phyloP scores from a whole-genome alignment of 768 basidiomycete genomes.

The Mycena alexandri region DNA sequence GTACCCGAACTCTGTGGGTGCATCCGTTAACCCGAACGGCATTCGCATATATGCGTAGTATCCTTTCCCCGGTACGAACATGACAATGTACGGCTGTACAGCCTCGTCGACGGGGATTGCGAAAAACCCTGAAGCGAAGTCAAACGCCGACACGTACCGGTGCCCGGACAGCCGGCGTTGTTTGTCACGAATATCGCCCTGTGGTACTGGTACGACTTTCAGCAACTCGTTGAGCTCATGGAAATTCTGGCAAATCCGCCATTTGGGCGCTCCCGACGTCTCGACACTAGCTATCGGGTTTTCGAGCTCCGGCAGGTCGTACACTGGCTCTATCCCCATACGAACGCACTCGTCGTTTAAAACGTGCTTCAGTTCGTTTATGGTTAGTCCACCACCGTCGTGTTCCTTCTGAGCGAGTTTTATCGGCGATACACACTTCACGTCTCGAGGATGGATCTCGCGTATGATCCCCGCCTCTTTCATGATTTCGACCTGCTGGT shows the following conservation, averaged over 20 bases:
- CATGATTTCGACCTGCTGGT: constrained; percentile 51
- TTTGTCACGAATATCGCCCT: constrained; percentile 55
- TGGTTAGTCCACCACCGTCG: constrained; percentile 42
- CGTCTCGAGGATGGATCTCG: constrained; percentile 43
- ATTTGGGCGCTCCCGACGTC: too few species aligned
- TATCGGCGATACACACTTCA: constrained; percentile 51
- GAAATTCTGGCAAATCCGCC: too few species aligned
- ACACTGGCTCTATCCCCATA: constrained; percentile 50
- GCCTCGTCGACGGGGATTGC: constrained; percentile 37
- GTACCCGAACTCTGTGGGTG: constrained; percentile 50
- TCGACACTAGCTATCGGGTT: too few species aligned
- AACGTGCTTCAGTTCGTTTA: constrained; percentile 49
- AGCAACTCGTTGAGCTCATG: too few species aligned
- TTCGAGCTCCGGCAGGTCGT: too few species aligned
- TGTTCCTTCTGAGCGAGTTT: constrained; percentile 54
- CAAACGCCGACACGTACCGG: constrained; percentile 49
- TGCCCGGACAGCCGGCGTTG: constrained; percentile 53
- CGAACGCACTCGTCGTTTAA: constrained; percentile 51
- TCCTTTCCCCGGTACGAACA: constrained; percentile 54
- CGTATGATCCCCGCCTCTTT: constrained; percentile 49
- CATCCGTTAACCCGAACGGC: constrained; percentile 57
- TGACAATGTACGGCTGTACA: constrained; percentile 45
- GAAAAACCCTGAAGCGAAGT: constrained; percentile 56
- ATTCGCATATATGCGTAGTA: constrained; percentile 51
- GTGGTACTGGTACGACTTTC: constrained; percentile 49